Conservation (phyloP, 495 filamentous ascomycete genomes). For the Talaromyces wortmannii region DNA sequence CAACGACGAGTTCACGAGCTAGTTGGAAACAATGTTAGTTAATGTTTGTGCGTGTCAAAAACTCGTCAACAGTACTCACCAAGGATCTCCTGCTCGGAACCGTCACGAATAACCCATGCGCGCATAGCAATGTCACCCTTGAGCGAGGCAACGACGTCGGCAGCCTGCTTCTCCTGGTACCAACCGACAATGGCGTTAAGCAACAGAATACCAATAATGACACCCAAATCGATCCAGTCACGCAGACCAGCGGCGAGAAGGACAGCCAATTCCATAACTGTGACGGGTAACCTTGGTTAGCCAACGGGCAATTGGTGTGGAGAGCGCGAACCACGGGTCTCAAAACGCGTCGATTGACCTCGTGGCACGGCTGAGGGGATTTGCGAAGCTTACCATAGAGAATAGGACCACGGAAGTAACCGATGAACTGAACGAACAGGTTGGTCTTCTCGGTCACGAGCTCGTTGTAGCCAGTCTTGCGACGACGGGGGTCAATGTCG, state of each 20-base stretch:
- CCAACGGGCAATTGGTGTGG: background rate
- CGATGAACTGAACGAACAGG: constrained; percentile 67
- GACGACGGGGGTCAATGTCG: constrained; percentile 61
- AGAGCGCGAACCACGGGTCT: background rate
- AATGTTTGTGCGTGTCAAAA: no score
- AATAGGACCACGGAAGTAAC: constrained; percentile 78
- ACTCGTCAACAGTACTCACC: background rate
- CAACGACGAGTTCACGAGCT: constrained; percentile 72
- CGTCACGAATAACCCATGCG: constrained; percentile 64
- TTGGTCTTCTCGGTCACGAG: constrained; percentile 70
- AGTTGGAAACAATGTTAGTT: background rate
- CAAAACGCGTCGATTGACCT: background rate
- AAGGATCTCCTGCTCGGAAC: constrained; percentile 63
- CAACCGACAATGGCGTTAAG: constrained; percentile 78
- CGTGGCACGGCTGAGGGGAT: background rate
- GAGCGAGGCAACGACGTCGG: constrained; percentile 71
- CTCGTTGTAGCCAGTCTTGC: constrained; percentile 67
- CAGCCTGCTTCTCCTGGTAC: constrained; percentile 84
- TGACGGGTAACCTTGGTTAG: constrained; percentile 9
- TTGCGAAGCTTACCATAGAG: constrained; percentile 61
- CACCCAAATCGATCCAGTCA: constrained; percentile 81
- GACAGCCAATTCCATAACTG: constrained; percentile 83
- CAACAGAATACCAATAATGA: constrained; percentile 75
- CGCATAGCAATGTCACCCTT: constrained; percentile 85
- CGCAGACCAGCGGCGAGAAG: constrained; percentile 70